phyloP scores from a whole-genome alignment of 2,329 filamentous ascomycete species.

The Alternaria incomplexa region DNA sequence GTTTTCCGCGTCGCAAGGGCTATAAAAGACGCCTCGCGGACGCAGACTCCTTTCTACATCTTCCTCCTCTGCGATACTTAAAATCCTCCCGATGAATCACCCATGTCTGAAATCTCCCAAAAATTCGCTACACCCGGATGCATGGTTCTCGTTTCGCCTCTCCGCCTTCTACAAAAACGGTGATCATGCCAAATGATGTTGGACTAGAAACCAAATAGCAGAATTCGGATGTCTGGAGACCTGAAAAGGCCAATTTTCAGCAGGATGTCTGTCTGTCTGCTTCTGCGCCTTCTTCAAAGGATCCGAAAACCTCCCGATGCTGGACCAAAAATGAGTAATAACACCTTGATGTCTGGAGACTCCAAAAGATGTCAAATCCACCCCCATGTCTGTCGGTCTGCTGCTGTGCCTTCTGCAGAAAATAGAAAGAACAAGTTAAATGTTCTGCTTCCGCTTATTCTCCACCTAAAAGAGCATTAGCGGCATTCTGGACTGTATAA shows the following conservation, averaged over 20 bases:
- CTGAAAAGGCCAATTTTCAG: background rate
- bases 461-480: background rate
- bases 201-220: background rate
- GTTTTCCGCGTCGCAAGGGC: background rate
- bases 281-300: background rate
- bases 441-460: background rate
- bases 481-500: background rate
- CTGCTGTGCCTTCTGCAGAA: background rate
- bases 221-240: background rate
- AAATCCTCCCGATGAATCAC: background rate
- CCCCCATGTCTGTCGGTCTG: too few species aligned
- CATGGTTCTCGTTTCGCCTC: background rate
- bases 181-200: rapidly evolving
- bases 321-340: background rate
- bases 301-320: rapidly evolving
- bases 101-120: too few species aligned
- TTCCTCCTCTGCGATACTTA: background rate
- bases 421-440: background rate
- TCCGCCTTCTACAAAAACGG: background rate
- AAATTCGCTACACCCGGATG: too few species aligned
- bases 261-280: background rate
- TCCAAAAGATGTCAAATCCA: too few species aligned
- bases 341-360: background rate
- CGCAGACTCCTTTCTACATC: background rate
- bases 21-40: background rate